Evolutionary conservation across 306 rosid species (phyloP), one percentile per base, ranked within the genome.

Genomic region (Quercus suber): DNA sequence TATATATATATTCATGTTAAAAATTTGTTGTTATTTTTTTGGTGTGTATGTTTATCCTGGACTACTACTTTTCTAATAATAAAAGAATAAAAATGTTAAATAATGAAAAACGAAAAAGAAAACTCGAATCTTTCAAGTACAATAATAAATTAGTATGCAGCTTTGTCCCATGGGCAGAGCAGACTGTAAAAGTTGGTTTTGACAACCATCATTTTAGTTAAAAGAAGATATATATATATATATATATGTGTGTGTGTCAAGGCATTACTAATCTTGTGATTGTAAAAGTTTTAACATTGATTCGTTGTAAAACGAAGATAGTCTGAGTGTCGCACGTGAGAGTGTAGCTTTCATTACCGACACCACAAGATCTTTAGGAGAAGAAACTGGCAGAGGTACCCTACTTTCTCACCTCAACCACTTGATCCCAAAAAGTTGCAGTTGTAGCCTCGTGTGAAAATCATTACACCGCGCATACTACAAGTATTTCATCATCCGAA

Each of bases 261-360:
- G 67, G 67, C 33, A 59, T 59, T 59, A 45, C 52, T 49, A 49
- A 49, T 49, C 15, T 49, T 49, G 5, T 49, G 53, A 49, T 2
- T 49, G 17, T 49, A 49, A 12, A 49, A 49, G 53, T 25, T 60
- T 21, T 21, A 23, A 25, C 67, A 12, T 60, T 60, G 13, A 23
- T 60, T 60, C 25, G 1, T 4, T 25, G 67, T 64, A 65, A 31
- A 6, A 61, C 33, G 67, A 10, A 60, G 33, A 60, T 60, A 25
- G 28, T 28, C 31, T 68, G 80, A 55, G 73, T 73, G 70, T 19
- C 85, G 79, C 87, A 82, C 84, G 90, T 89, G 84, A 83, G 73
- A 81, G 28, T 85, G 89, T 81, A 76, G 82, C 79, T 72, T 81
- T 82, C 73, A 75, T 83, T 81, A 83, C 84, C 90, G 88, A 89